These are phyloP conservation scores for Daldinia bambusicola DNA, from an alignment of 495 filamentous ascomycete species.

Conservation along the genomic window DNA sequence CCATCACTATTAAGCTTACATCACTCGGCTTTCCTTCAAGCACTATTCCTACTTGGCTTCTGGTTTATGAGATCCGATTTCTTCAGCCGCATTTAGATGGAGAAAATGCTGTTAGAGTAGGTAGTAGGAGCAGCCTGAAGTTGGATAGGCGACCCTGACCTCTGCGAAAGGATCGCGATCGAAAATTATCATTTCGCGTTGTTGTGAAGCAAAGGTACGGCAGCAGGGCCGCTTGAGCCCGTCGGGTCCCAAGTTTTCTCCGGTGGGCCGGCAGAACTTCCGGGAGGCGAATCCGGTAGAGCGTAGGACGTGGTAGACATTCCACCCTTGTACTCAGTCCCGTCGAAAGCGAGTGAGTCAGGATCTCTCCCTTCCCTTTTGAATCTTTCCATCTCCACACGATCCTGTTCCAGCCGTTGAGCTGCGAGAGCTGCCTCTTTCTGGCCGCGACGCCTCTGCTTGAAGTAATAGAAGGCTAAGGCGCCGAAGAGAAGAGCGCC, in stretches of 20 bases:
- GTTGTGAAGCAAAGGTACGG: constrained; percentile 49
- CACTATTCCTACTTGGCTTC: not conserved
- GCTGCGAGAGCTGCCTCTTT: constrained; percentile 68
- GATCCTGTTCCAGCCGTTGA: constrained; percentile 66
- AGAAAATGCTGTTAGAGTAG: constrained; percentile 48
- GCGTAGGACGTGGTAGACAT: constrained; percentile 45
- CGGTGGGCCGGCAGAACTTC: constrained; percentile 40
- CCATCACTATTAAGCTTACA: not conserved
- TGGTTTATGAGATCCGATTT: constrained; percentile 14
- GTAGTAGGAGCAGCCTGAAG: constrained; percentile 18
- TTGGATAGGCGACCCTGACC: constrained; percentile 39
- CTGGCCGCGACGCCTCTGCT: constrained; percentile 72
- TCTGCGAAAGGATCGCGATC: constrained; percentile 41
- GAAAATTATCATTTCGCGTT: constrained; percentile 41
- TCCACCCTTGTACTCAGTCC: constrained; percentile 53
- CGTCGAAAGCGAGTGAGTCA: constrained; percentile 54
- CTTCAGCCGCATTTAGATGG: constrained; percentile 40
- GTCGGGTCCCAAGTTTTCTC: constrained; percentile 48
- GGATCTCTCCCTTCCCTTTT: constrained; percentile 57
- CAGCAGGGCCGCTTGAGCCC: constrained; percentile 42
- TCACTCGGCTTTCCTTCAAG: constrained; percentile 12
- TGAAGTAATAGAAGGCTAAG: constrained; percentile 69
- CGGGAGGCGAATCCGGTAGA: constrained; percentile 50
- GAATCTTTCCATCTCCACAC: constrained; percentile 70
- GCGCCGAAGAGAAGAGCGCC: constrained; percentile 59